Base-by-base conservation (phyloP, 129 eudicot genomes). In the Chrysanthemum makinoi region DNA sequence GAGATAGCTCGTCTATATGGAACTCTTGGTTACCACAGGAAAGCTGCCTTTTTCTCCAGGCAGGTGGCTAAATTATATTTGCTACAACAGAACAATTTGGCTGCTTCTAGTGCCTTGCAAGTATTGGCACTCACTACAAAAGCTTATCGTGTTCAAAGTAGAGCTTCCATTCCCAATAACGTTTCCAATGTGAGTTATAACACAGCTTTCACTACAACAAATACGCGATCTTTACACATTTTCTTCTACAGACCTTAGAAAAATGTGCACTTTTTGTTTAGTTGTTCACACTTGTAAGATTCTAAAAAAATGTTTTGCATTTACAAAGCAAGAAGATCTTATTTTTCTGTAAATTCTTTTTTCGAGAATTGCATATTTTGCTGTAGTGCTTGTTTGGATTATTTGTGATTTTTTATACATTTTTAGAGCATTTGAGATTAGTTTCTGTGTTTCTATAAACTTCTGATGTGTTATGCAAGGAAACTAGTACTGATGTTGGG, bases 91-190 rank as follows among this genome's bases (percentile, higher is more conserved):
- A 87, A 81, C 64, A 87, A 85, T 75, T 72, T 80, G 78, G 95
- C 98, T 79, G 98, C 98, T 78, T 86, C 84, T 65, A 94, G 98
- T 81, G 96, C 98, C 68, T 82, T 94, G 88, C 98, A 94, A 87
- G 96, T 94, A 52, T 74, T 94, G 79, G 95, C 98, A 64, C 83
- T 94, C 85, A 87, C 98, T 20, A 85, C 98, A 54, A 87, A 90
- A 83, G 95, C 96, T 20, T 94, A 94, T 73, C 96, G 96, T 54
- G 91, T 94, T 80, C 93, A 94, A 88, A 94, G 96, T 62, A 83
- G 90, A 87, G 89, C 89, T 69, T 84, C 87, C 74, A 77, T 69
- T 78, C 72, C 81, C 69, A 72, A 70, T 69, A 43, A 76, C 14
- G 71, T 52, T 51, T 79, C 72, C 65, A 77, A 80, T 74, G 98